phyloP scores from a whole-genome alignment of 345 rosid genomes.

The Xanthoceras sorbifolium region DNA sequence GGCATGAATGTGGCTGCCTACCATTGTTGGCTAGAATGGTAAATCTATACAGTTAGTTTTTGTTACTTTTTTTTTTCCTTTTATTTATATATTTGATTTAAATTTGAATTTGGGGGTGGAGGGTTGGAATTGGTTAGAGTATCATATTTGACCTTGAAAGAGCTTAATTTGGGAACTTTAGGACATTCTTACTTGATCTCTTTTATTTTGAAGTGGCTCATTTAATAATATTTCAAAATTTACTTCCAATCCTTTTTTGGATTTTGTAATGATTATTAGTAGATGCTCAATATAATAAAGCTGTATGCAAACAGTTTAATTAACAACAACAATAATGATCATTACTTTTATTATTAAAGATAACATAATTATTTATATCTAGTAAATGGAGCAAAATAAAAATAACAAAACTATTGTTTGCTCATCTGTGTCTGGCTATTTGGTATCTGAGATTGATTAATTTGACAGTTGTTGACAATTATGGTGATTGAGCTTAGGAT shows the following conservation, averaged over 20 bases:
- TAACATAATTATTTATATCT: not conserved
- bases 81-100: not conserved
- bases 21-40: constrained; percentile 75
- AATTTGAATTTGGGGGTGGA: not conserved
- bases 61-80: not conserved
- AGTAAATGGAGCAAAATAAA: not conserved
- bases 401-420: not conserved
- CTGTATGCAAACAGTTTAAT: not conserved
- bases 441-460: not conserved
- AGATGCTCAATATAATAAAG: not conserved
- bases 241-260: not conserved
- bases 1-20: constrained; percentile 93
- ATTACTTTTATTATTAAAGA: not conserved
- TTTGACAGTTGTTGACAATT: not conserved
- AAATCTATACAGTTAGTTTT: constrained; percentile 15
- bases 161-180: constrained; percentile 3
- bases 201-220: not conserved
- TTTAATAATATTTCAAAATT: not conserved
- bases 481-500: not conserved
- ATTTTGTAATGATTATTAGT: not conserved
- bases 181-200: not conserved
- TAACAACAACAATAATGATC: not conserved
- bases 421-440: not conserved
- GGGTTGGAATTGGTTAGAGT: not conserved
- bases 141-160: not conserved